phyloP scores from a whole-genome alignment of 352 stramenopile genomes.

The Peronospora tabacina region DNA sequence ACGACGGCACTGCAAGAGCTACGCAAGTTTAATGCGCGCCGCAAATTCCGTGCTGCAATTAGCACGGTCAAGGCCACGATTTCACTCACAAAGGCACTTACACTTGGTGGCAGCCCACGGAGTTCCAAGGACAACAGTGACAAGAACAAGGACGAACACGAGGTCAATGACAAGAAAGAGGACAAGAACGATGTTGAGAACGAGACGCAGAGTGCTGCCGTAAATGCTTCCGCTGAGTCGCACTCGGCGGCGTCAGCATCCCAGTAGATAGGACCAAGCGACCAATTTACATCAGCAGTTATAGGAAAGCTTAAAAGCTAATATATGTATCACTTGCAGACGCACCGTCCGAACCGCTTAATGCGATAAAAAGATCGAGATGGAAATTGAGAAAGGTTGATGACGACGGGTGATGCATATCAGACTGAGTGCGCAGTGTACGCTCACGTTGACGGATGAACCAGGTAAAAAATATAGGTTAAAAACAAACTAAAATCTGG shows the following conservation, averaged over 20 bases:
- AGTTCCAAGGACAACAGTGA: conserved; percentile 27
- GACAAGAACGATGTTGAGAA: too few species aligned
- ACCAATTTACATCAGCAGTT: conserved; percentile 11
- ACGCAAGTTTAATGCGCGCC: conserved; percentile 89
- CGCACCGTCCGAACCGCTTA: too few species aligned
- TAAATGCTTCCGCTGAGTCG: conserved; percentile 6
- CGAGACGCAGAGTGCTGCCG: not conserved
- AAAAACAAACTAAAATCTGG: too few species aligned
- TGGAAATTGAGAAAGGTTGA: too few species aligned
- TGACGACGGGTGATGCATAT: too few species aligned
- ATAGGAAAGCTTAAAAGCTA: not conserved
- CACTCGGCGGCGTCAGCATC: conserved; percentile 21
- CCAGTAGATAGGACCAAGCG: conserved; percentile 24
- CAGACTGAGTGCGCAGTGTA: too few species aligned
- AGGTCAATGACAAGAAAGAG: too few species aligned
- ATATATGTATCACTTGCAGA: too few species aligned
- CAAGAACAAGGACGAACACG: conserved; percentile 13
- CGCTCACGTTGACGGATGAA: too few species aligned
- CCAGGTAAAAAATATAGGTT: too few species aligned
- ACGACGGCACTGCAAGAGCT: conserved; percentile 84
- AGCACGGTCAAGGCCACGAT: conserved; percentile 84
- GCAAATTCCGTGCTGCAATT: conserved; percentile 91
- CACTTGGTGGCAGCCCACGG: conserved; percentile 24
- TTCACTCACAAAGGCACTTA: conserved; percentile 65
- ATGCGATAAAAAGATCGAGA: too few species aligned